Base-by-base conservation (phyloP, 495 filamentous ascomycete genomes). In the Tuber brumale region DNA sequence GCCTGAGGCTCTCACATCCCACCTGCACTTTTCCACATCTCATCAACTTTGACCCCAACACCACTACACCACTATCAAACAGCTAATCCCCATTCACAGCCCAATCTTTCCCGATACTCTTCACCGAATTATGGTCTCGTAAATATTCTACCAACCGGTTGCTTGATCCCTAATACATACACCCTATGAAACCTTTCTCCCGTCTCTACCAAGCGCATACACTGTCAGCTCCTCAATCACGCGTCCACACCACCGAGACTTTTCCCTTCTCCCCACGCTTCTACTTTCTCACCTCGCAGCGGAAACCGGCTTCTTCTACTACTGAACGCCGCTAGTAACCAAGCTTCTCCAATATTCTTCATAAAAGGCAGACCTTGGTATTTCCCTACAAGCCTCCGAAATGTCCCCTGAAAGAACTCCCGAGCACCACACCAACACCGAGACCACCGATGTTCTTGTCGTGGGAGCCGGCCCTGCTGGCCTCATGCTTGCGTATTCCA, bases 381-480 rank as follows among this genome's bases (percentile, higher is more conserved):
- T 3, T 31, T 61, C 51, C n/a, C 51, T 31, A 31, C 51, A 61
- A 51, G 51, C 23, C 2, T 12, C 76, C 41, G 75, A 70, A 72
- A 75, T 77, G 48, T 69, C 72, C 73, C 75, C 81, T 70, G 70
- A 75, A 61, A 35, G 71, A 77, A 78, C 9, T 43, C 48, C 75
- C n/a, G 73, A 81, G 46, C 74, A 66, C 74, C 78, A 75, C 74
- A 82, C 80, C 48, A 73, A 79, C 41, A 74, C 80, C 70, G 70
- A 81, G 73, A 76, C 75, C 75, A 85, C 86, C 6, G 86, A 89
- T 71, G 91, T 93, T 14, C 89, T 90, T 57, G 86, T 93, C 41
- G 89, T 91, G 69, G 91, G 91, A 21, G 91, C 91, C 66, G 91
- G 91, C 10, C 91, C 91, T 1, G 88, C 90, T 14, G 91, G 91